These are phyloP conservation scores for Hypoxylon trugodes DNA, from an alignment of 495 filamentous ascomycete species.

Conservation along the genomic window DNA sequence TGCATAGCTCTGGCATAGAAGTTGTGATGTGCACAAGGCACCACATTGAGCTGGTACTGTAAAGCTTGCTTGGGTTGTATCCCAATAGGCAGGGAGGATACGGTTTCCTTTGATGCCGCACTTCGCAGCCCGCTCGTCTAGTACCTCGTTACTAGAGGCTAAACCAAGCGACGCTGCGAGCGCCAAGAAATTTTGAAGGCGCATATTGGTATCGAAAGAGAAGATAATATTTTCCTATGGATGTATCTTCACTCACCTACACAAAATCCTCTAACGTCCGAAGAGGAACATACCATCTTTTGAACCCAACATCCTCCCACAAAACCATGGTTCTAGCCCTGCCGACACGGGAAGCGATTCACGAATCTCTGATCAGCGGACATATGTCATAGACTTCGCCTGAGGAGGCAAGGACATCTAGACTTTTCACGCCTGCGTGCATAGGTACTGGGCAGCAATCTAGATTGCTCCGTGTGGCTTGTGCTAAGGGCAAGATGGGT, in stretches of 20 bases:
- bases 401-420: slow-evolving; percentile 1
- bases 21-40: slow-evolving; percentile 12
- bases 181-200: slow-evolving; percentile 6
- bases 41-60: slow-evolving; percentile 16
- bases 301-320: slow-evolving; percentile 1
- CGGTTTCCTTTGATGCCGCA: slow-evolving; percentile 11
- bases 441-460: neutral
- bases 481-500: neutral
- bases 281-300: slow-evolving; percentile 4
- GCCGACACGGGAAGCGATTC: slow-evolving; percentile 4
- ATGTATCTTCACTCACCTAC: neutral
- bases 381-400: neutral
- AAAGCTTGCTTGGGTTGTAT: slow-evolving; percentile 13
- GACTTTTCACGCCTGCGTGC: neutral
- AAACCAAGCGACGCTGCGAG: slow-evolving; percentile 12
- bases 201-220: slow-evolving; percentile 11
- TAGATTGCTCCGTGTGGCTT: neutral
- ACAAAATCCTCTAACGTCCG: neutral
- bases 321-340: neutral
- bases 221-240: neutral
- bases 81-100: slow-evolving; percentile 8
- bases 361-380: neutral
- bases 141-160: neutral
- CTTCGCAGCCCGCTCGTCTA: slow-evolving; percentile 5
- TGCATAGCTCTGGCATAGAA: slow-evolving; percentile 13